Evolutionary conservation across 257 asterid genomes (phyloP).

Genomic region (Plectranthus barbatus): DNA sequence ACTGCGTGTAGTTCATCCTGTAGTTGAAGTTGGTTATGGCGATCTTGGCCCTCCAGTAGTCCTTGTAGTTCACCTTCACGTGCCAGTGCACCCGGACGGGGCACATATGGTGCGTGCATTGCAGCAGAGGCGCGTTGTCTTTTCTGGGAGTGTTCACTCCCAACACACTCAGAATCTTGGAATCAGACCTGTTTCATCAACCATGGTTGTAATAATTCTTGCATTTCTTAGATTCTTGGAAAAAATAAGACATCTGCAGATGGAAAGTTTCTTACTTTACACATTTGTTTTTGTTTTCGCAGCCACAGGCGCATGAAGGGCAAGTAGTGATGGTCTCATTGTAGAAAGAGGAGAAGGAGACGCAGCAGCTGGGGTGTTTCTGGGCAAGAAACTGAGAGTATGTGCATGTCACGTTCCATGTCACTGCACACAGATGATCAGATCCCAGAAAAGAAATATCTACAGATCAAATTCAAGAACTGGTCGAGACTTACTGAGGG

Average conservation of each 20-base stretch:
- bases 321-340: conserved; percentile 67
- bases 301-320: conserved; percentile 70
- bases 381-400: conserved; percentile 64
- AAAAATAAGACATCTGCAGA: not conserved
- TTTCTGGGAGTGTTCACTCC: conserved; percentile 78
- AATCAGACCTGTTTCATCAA: conserved; percentile 48
- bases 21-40: conserved; percentile 81
- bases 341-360: conserved; percentile 76
- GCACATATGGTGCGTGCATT: conserved; percentile 93
- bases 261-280: conserved; percentile 27
- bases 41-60: conserved; percentile 74
- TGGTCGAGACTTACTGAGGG: conserved; percentile 40
- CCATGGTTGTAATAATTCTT: not conserved
- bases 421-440: conserved; percentile 36
- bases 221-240: not conserved
- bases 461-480: not conserved
- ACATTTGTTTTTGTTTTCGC: conserved; percentile 55
- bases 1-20: conserved; percentile 58
- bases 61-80: conserved; percentile 68
- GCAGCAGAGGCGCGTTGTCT: conserved; percentile 58
- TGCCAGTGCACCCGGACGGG: conserved; percentile 95
- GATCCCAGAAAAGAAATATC: not conserved
- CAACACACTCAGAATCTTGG: conserved; percentile 56
- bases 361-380: conserved; percentile 67
- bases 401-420: conserved; percentile 77